Evolutionary conservation across 1,284 basidiomycete species (phyloP).

Genomic region (Ganoderma multipileum): DNA sequence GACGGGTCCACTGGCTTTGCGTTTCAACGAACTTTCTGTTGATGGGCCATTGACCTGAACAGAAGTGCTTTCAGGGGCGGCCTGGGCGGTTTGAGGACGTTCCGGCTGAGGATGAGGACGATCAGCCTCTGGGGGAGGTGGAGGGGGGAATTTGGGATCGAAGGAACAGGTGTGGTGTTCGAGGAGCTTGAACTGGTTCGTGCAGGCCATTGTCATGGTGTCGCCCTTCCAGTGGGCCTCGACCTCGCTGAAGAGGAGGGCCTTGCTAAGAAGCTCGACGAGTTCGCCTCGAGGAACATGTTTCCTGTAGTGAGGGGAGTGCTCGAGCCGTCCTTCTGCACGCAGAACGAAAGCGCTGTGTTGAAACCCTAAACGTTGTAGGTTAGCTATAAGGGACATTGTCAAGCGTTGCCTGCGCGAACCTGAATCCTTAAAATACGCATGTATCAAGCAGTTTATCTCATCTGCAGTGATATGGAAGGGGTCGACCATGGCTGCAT

Average conservation of each 20-base stretch:
- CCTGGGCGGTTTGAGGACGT: background rate
- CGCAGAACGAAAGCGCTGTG: constrained; percentile 82
- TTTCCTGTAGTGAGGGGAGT: constrained; percentile 67
- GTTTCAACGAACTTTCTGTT: constrained; percentile 34
- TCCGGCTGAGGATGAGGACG: constrained; percentile 7
- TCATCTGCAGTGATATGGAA: constrained; percentile 81
- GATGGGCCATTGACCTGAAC: constrained; percentile 2
- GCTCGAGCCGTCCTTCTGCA: constrained; percentile 72
- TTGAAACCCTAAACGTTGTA: constrained; percentile 61
- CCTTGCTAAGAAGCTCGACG: constrained; percentile 80
- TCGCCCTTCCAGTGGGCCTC: constrained; percentile 80
- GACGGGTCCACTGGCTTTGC: constrained; percentile 39
- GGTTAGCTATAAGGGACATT: background rate
- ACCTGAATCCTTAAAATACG: constrained; percentile 86
- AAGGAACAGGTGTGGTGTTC: constrained; percentile 71
- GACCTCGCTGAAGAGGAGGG: constrained; percentile 83
- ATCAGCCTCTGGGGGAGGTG: constrained; percentile 16
- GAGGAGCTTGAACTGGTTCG: constrained; percentile 71
- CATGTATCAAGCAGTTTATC: constrained; percentile 83
- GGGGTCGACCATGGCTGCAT: constrained; percentile 39
- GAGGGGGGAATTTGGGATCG: constrained; percentile 42
- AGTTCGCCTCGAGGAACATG: constrained; percentile 85
- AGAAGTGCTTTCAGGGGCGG: constrained; percentile 10
- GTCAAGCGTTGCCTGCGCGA: background rate
- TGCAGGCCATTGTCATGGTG: constrained; percentile 66